Conservation (phyloP, 768 basidiomycete genomes). For the Sarcomyxa edulis region DNA sequence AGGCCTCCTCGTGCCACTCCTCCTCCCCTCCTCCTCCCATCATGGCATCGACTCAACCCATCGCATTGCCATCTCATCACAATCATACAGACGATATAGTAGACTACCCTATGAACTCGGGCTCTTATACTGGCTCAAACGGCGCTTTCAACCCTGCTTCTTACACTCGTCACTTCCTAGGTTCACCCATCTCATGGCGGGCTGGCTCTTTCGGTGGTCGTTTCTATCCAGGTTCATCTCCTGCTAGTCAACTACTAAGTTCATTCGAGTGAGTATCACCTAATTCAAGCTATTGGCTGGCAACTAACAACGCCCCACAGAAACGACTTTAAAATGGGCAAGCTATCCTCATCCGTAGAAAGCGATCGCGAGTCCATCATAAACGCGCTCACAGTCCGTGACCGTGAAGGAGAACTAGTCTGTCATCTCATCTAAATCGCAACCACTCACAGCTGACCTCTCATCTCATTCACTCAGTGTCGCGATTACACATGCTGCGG, state of each 20-base stretch:
- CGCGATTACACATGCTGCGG: constrained; percentile 92
- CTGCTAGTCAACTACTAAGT: constrained; percentile 53
- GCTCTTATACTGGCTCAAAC: constrained; percentile 43
- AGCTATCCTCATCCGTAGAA: constrained; percentile 47
- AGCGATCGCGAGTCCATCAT: constrained; percentile 55
- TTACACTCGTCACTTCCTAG: constrained; percentile 63
- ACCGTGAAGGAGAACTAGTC: constrained; percentile 71
- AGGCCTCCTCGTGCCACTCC: constrained; percentile 1
- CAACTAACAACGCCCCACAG: no score
- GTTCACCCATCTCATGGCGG: constrained; percentile 70
- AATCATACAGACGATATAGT: constrained; percentile 14
- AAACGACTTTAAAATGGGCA: constrained; percentile 28
- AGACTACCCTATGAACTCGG: constrained; percentile 29
- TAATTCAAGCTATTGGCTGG: no score
- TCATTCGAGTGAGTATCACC: constrained; percentile 62
- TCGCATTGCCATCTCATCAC: constrained; percentile 40
- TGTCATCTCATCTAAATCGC: constrained; percentile 21
- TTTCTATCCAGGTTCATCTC: constrained; percentile 59
- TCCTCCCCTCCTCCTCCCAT: constrained; percentile 9
- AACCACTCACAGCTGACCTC: no score
- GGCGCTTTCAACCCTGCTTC: constrained; percentile 62
- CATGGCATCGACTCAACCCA: constrained; percentile 35
- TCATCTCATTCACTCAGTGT: constrained; percentile 38
- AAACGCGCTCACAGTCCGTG: constrained; percentile 62
- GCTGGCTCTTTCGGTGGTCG: constrained; percentile 60